Conservation (phyloP, 2,329 filamentous ascomycete genomes). For the Xylaria arbuscula region DNA sequence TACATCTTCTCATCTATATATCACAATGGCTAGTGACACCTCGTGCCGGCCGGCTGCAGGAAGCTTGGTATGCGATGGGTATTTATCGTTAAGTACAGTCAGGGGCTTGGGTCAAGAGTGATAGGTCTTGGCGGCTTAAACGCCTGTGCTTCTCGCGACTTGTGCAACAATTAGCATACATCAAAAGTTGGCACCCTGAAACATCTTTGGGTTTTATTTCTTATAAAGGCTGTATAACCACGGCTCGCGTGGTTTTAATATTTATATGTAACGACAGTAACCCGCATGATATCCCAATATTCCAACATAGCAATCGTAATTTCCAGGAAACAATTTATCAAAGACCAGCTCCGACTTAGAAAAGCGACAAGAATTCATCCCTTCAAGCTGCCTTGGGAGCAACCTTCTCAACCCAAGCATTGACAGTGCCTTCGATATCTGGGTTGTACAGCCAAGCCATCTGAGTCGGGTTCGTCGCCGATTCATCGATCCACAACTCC, state of each 20-base stretch:
- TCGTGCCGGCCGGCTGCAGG: background rate
- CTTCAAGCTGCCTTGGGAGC: background rate
- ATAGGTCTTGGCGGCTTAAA: background rate
- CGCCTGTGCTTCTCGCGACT: background rate
- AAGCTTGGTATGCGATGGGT: background rate
- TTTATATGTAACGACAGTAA: background rate
- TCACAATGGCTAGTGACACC: background rate
- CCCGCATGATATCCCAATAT: no score
- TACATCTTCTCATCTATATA: no score
- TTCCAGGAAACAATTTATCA: no score
- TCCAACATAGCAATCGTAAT: no score
- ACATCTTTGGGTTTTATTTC: background rate
- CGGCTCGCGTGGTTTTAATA: background rate
- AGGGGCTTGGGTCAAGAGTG: background rate
- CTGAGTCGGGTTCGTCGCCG: slow-evolving; percentile 38
- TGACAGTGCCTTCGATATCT: slow-evolving; percentile 36
- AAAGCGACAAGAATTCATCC: background rate
- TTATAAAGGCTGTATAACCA: background rate
- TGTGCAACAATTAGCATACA: background rate
- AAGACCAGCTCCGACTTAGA: background rate
- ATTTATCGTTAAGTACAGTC: no score
- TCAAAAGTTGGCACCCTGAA: background rate
- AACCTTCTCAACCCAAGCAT: slow-evolving; percentile 21
- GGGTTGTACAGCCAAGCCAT: slow-evolving; percentile 43
- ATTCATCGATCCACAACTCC: slow-evolving; percentile 41